Evolutionary conservation across 2,329 filamentous ascomycete species (phyloP).

Genomic region (Trichoderma brevicompactum): DNA sequence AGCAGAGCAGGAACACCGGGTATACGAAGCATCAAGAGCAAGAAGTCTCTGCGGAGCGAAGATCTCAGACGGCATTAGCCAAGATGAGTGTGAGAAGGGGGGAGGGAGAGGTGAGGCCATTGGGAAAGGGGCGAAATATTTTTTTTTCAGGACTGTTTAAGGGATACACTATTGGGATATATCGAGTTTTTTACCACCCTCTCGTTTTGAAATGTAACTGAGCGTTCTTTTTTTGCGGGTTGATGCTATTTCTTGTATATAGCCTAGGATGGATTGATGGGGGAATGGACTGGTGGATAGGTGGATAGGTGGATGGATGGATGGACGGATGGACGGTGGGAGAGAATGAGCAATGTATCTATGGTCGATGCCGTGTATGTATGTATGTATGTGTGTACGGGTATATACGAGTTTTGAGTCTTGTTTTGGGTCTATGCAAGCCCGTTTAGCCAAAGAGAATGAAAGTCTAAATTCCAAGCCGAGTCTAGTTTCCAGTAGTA

Average conservation of each 20-base stretch:
- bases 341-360: conserved; percentile 8
- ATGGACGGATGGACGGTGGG: background rate
- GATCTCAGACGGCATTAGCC: background rate
- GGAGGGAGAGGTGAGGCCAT: background rate
- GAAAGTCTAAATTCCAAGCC: conserved; percentile 6
- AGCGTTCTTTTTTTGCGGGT: conserved; percentile 1
- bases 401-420: conserved; percentile 2
- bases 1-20: conserved; percentile 21
- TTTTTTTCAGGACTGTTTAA: background rate
- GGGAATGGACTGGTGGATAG: background rate
- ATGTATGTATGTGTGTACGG: conserved; percentile 2
- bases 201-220: conserved; percentile 20
- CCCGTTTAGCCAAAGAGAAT: background rate
- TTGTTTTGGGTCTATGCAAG: background rate
- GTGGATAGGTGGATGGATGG: background rate
- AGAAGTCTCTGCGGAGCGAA: conserved; percentile 19
- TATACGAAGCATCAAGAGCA: conserved; percentile 24
- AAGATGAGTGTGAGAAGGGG: background rate
- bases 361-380: conserved; percentile 10
- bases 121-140: background rate
- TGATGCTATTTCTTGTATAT: conserved; percentile 23
- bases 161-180: conserved; percentile 2
- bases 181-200: conserved; percentile 11
- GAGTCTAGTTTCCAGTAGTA: background rate
- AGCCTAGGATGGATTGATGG: background rate